These are phyloP conservation scores for Pseudogymnoascus sp. DNA, from an alignment of 2,329 filamentous ascomycete genomes.

Conservation along the genomic window DNA sequence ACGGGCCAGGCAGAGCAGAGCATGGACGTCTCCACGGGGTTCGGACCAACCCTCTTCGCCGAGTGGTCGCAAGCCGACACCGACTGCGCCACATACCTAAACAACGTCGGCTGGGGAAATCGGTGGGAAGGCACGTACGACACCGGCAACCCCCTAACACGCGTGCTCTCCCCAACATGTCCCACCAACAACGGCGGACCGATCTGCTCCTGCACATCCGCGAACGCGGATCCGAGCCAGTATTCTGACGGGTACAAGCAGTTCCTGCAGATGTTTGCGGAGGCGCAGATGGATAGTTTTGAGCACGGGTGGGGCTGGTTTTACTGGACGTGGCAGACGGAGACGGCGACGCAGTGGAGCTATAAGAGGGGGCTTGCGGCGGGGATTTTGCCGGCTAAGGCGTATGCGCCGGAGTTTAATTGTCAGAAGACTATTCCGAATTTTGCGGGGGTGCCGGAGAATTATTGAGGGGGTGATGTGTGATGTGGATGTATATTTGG, in stretches of 20 bases:
- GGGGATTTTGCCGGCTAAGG: conserved; percentile 70
- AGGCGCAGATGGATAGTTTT: conserved; percentile 93
- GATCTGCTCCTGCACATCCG: conserved; percentile 62
- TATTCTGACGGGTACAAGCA: conserved; percentile 72
- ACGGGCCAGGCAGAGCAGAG: conserved; percentile 65
- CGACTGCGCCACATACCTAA: conserved; percentile 79
- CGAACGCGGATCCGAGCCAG: conserved; percentile 61
- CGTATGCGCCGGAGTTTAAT: conserved; percentile 61
- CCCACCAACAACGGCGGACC: conserved; percentile 47
- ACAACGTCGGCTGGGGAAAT: conserved; percentile 79
- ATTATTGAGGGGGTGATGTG: conserved; percentile 29
- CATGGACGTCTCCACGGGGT: conserved; percentile 67
- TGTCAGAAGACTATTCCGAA: conserved; percentile 48
- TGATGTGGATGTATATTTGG: not conserved
- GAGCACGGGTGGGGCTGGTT: conserved; percentile 96
- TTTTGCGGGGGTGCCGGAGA: conserved; percentile 43
- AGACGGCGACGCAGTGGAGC: conserved; percentile 81
- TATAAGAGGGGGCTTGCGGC: conserved; percentile 71
- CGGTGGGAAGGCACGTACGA: conserved; percentile 81
- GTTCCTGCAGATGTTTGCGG: conserved; percentile 81
- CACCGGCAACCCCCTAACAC: conserved; percentile 41
- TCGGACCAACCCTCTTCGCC: conserved; percentile 87
- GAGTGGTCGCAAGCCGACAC: conserved; percentile 98
- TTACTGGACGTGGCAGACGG: conserved; percentile 98
- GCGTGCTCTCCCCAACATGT: conserved; percentile 64